A percentile compares a stretch with the other conserved stretches of the same genome.
phyloP scores from a whole-genome alignment of 805 yeast species.

The Starmera amethionina region DNA sequence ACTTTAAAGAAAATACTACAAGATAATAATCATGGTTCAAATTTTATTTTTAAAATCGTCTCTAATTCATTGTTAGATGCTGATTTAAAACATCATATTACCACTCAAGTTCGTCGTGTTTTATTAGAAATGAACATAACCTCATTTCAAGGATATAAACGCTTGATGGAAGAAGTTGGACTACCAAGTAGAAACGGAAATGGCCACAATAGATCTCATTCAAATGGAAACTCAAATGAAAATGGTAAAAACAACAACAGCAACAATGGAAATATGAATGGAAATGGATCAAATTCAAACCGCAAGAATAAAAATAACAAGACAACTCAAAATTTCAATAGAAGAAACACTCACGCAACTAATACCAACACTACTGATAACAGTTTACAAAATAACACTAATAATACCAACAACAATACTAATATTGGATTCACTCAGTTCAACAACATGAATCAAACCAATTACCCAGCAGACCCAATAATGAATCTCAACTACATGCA shows the following conservation, averaged over 20 bases:
- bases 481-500: not conserved
- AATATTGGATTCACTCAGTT: not conserved
- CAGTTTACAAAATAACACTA: not conserved
- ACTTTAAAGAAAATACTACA: conserved; percentile 48
- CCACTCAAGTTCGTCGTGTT: conserved; percentile 51
- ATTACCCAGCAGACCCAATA: no score
- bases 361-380: not conserved
- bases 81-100: conserved; percentile 45
- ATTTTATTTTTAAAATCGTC: conserved; percentile 70
- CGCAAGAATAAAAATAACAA: not conserved
- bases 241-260: no score
- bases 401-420: not conserved
- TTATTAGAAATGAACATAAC: conserved; percentile 49
- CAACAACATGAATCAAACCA: not conserved
- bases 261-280: not conserved
- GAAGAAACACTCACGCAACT: not conserved
- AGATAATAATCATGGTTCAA: conserved; percentile 62
- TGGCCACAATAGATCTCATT: conserved; percentile 15
- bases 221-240: conserved; percentile 9
- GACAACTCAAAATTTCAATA: not conserved
- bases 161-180: conserved; percentile 90
- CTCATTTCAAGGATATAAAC: conserved; percentile 63
- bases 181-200: conserved; percentile 21
- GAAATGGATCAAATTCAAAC: not conserved
- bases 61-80: conserved; percentile 60